Evolutionary conservation across 2,329 filamentous ascomycete species (phyloP).

Genomic region (Cadophora sp.): DNA sequence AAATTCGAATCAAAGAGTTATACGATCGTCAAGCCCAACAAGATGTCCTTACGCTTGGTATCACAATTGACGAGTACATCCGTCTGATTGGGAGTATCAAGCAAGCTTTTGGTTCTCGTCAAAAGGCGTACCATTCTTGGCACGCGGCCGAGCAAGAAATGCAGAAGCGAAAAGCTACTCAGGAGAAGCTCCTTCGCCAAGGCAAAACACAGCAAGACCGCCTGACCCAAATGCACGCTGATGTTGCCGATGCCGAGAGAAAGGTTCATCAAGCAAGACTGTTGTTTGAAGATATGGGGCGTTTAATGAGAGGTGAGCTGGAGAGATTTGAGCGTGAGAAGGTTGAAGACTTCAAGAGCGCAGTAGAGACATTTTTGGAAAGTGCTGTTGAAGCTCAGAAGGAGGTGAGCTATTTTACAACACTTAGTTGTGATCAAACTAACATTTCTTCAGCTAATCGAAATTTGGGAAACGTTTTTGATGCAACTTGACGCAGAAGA

Average conservation of each 20-base stretch:
- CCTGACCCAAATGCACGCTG: constrained; percentile 87
- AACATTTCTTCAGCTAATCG: constrained; percentile 59
- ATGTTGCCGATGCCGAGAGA: constrained; percentile 93
- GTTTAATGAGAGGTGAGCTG: constrained; percentile 87
- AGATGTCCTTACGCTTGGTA: constrained; percentile 93
- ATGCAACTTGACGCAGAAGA: constrained; percentile 96
- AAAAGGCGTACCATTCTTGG: constrained; percentile 96
- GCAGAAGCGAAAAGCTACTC: constrained; percentile 84
- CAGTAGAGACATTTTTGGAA: constrained; percentile 96
- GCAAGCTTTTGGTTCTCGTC: constrained; percentile 87
- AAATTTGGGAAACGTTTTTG: constrained; percentile 98
- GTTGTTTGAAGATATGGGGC: constrained; percentile 96
- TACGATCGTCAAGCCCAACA: constrained; percentile 98
- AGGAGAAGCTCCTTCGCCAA: constrained; percentile 94
- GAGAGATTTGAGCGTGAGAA: constrained; percentile 97
- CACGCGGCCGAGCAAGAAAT: constrained; percentile 89
- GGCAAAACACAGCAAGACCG: constrained; percentile 96
- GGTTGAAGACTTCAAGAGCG: constrained; percentile 98
- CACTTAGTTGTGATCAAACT: neutral
- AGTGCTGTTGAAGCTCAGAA: constrained; percentile 98
- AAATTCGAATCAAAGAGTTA: constrained; percentile 91
- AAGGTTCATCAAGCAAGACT: constrained; percentile 89
- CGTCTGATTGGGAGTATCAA: constrained; percentile 95
- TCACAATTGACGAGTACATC: constrained; percentile 98
- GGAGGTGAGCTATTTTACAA: constrained; percentile 69